phyloP scores from a whole-genome alignment of 805 yeast species.

The Candida loeiensis region DNA sequence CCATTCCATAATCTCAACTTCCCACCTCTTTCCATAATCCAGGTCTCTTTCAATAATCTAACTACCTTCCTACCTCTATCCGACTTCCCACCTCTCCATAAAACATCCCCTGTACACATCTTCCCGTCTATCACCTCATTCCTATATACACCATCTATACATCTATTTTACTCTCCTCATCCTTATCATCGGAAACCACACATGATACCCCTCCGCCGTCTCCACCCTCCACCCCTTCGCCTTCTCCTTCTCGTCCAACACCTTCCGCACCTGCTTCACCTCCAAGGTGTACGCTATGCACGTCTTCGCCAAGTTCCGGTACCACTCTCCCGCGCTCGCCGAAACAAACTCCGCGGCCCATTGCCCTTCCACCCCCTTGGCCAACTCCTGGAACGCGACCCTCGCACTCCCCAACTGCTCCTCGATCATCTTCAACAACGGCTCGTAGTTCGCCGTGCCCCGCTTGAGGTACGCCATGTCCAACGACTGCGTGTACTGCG shows the following conservation, averaged over 20 bases:
- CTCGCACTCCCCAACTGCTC: conserved; percentile 9
- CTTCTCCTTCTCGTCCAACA: conserved; percentile 7
- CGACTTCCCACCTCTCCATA: too few species aligned
- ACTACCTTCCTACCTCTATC: too few species aligned
- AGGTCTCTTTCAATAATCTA: too few species aligned
- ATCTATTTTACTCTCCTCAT: conserved; percentile 5
- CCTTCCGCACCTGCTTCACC: conserved; percentile 11
- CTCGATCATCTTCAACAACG: conserved; percentile 10
- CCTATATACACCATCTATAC: background rate
- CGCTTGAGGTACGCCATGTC: conserved; percentile 7
- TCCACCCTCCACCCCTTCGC: conserved; percentile 10
- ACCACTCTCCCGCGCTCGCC: conserved; percentile 17
- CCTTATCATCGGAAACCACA: conserved; percentile 23
- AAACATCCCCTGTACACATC: too few species aligned
- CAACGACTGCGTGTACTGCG: conserved; percentile 27
- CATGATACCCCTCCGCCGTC: conserved; percentile 18
- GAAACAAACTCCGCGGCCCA: conserved; percentile 6
- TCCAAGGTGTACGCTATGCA: conserved; percentile 16
- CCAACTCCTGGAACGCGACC: conserved; percentile 1
- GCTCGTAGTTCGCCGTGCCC: conserved; percentile 7
- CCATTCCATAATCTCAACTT: too few species aligned
- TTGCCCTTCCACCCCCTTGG: conserved; percentile 3
- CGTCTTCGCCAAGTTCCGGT: conserved; percentile 15
- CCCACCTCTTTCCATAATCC: too few species aligned
- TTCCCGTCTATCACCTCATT: background rate